Evolutionary conservation across 2,329 filamentous ascomycete species (phyloP), one percentile per base, ranked within the genome.

Genomic region (Ascocoryne sarcoides): DNA sequence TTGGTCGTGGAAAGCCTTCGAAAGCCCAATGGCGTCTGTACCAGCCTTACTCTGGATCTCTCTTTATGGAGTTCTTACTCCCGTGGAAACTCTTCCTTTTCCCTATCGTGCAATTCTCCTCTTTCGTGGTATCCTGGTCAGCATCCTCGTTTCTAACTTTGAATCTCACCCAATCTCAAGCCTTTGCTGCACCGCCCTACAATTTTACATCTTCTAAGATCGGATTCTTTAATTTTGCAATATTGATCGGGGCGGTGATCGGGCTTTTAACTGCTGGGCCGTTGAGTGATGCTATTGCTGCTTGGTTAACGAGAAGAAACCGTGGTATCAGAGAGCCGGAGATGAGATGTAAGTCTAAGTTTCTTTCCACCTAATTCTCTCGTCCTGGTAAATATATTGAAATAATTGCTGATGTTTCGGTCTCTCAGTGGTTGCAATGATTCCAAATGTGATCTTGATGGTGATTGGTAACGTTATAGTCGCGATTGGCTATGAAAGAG

Each of bases 11-110:
- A 3, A 60, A 44, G 2, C 78, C 77, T 0, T 68, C 62, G 19
- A 74, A 71, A 46, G 46, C 53, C 37, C 76, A 82, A 57, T 81
- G 75, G 66, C 61, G 59, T 18, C 41, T 76, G 3, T 75, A 65
- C 55, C 69, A 74, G 44, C 54, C 63, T 1, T 70, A 58, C 48
- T 60, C 66, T 2, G 62, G 71, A 48, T 65, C 62, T 16, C 62
- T 79, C 19, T 31, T 72, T 2, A 56, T 67, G 20, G 73, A 76
- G 48, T 63, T 82, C 16, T 77, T 69, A 68, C 66, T 75, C 5
- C 78, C 77, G 0, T 78, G 73, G 69, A 76, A 79, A 49, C 62
- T 82, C 1, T 71, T 78, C 53, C 49, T 65, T 0, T 82, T 75
- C 56, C 77, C 78, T 0, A 80, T 82, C 42, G 70, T 81, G 31